Conservation (phyloP, 805 yeast genomes). For the Lachancea sp. region DNA sequence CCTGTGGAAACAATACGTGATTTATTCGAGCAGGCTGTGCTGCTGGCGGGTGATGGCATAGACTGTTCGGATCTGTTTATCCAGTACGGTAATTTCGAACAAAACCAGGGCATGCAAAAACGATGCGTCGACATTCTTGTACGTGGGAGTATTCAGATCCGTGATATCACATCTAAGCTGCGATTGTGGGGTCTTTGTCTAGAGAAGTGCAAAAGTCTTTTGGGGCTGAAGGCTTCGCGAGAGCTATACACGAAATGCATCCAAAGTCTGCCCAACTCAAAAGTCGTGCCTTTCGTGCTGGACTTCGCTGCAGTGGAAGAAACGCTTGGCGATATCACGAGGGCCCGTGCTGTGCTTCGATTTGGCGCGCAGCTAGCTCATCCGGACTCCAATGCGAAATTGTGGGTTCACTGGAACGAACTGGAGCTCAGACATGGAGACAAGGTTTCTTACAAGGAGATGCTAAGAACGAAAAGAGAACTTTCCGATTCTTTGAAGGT, state of each 20-base stretch:
- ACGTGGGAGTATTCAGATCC: conserved; percentile 33
- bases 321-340: conserved; percentile 41
- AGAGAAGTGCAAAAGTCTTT: conserved; percentile 34
- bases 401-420: conserved; percentile 67
- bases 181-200: conserved; percentile 42
- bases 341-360: conserved; percentile 59
- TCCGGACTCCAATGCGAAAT: conserved; percentile 26
- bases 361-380: conserved; percentile 45
- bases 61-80: conserved; percentile 43
- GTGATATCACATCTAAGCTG: conserved; percentile 2
- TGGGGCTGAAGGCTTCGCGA: conserved; percentile 41
- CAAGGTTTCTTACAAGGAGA: conserved; percentile 64
- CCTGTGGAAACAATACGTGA: conserved; percentile 57
- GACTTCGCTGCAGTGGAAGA: conserved; percentile 57
- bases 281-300: conserved; percentile 39
- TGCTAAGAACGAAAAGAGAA: conserved; percentile 55
- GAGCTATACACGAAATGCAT: conserved; percentile 49
- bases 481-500: conserved; percentile 28
- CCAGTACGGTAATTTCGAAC: conserved; percentile 59
- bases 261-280: conserved; percentile 38
- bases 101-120: conserved; percentile 43
- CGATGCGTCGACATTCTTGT: conserved; percentile 45
- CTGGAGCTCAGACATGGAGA: conserved; percentile 71
- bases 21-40: conserved; percentile 62
- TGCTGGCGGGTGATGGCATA: conserved; percentile 40